These are phyloP conservation scores for Ogataea trehalophila DNA, from an alignment of 805 yeast species.

Conservation along the genomic window DNA sequence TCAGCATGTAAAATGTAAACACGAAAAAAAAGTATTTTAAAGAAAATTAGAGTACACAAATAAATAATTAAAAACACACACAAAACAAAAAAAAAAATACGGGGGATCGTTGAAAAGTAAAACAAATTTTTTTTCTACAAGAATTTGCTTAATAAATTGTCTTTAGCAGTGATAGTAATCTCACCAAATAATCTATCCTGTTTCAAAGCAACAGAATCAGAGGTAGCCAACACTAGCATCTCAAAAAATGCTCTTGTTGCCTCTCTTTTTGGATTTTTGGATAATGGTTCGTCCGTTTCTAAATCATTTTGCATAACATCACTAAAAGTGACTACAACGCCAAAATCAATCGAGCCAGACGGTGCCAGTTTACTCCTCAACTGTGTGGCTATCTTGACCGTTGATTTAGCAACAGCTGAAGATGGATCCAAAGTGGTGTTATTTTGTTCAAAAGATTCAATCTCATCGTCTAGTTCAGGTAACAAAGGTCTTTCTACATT, in stretches of 20 bases:
- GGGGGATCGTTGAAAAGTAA: neutral
- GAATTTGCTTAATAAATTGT: conserved; percentile 12
- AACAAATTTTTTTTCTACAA: conserved; percentile 7
- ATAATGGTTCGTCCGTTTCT: conserved; percentile 29
- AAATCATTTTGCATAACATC: conserved; percentile 38
- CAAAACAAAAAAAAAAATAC: neutral
- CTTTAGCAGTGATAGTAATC: conserved; percentile 38
- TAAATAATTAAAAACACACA: neutral
- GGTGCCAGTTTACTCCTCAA: conserved; percentile 33
- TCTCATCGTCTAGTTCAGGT: conserved; percentile 22
- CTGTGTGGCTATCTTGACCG: conserved; percentile 48
- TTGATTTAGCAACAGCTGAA: conserved; percentile 38
- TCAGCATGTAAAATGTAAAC: neutral
- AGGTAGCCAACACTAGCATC: conserved; percentile 72
- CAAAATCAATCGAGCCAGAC: conserved; percentile 6
- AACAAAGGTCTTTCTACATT: conserved; percentile 10
- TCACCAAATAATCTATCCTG: conserved; percentile 61
- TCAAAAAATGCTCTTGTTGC: conserved; percentile 79
- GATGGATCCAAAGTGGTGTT: conserved; percentile 15
- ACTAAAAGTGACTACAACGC: conserved; percentile 29
- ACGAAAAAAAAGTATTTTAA: neutral
- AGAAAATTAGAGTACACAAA: neutral
- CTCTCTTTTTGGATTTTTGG: conserved; percentile 43
- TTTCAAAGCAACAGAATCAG: conserved; percentile 58
- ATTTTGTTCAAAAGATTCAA: conserved; percentile 14